Percentiles rank a stretch among this genome's conserved stretches.
Conservation (phyloP, 129 eudicot species). For the Glebionis coronaria region DNA sequence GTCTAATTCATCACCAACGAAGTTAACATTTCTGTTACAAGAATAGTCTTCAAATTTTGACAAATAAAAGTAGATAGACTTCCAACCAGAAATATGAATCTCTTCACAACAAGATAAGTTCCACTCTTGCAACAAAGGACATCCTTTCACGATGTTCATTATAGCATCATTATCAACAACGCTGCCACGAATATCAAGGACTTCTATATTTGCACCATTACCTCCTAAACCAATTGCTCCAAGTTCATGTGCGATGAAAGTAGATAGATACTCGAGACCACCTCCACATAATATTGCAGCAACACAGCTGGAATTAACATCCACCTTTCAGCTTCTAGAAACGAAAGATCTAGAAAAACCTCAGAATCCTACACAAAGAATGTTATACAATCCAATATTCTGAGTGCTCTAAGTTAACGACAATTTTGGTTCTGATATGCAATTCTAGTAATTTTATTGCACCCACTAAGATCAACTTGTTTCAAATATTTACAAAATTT, state of each 20-base stretch:
- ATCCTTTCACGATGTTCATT: neutral
- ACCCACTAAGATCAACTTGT: neutral
- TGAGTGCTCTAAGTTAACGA: neutral
- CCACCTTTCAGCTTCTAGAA: neutral
- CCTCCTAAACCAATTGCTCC: neutral
- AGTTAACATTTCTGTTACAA: too few species aligned
- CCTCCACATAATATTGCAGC: neutral
- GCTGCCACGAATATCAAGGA: neutral
- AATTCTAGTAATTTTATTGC: neutral
- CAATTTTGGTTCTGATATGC: neutral
- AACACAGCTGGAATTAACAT: neutral
- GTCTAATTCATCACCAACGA: too few species aligned
- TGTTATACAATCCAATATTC: neutral
- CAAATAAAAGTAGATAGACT: neutral
- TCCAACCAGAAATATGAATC: neutral
- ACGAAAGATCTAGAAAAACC: neutral
- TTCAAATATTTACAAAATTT: neutral
- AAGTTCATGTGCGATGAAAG: neutral
- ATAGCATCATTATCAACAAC: neutral
- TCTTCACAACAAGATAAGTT: neutral
- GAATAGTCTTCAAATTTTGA: neutral
- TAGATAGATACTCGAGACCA: neutral
- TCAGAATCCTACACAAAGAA: neutral
- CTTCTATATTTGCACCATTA: neutral
- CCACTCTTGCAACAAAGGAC: neutral